phyloP scores from a whole-genome alignment of 2,329 filamentous ascomycete genomes.

The Didymella sp. region DNA sequence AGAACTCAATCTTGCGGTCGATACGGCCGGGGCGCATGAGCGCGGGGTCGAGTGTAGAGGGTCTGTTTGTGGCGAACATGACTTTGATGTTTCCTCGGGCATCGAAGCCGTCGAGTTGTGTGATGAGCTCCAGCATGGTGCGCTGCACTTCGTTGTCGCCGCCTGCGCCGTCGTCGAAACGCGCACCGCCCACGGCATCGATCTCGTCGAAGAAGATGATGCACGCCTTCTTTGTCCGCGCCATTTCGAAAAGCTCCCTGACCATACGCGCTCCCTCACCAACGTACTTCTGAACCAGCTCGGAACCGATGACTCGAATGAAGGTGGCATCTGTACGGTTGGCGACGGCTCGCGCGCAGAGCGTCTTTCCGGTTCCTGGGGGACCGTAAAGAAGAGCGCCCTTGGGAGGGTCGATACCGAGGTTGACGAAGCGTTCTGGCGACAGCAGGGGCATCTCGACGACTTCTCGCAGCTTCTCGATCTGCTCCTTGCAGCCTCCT shows the following conservation, averaged over 20 bases:
- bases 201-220: conserved; percentile 99
- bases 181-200: conserved; percentile 91
- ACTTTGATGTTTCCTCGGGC: conserved; percentile 98
- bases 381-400: conserved; percentile 95
- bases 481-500: conserved; percentile 98
- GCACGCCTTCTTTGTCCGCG: conserved; percentile 97
- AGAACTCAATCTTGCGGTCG: conserved; percentile 98
- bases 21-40: conserved; percentile 97
- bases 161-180: conserved; percentile 95
- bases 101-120: conserved; percentile 95
- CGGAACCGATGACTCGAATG: conserved; percentile 96
- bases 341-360: conserved; percentile 95
- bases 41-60: conserved; percentile 93
- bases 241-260: conserved; percentile 98
- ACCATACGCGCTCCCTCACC: conserved; percentile 99
- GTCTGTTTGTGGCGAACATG: conserved; percentile 98
- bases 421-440: conserved; percentile 94
- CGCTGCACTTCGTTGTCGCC: conserved; percentile 97
- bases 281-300: conserved; percentile 98
- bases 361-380: conserved; percentile 97
- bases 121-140: conserved; percentile 98
- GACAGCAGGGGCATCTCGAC: conserved; percentile 98
- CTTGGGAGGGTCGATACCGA: conserved; percentile 99
- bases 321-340: conserved; percentile 99
- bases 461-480: conserved; percentile 97